These are phyloP conservation scores for Sextonia rubra DNA, from an alignment of 164 flowering plant species.

Conservation along the genomic window DNA sequence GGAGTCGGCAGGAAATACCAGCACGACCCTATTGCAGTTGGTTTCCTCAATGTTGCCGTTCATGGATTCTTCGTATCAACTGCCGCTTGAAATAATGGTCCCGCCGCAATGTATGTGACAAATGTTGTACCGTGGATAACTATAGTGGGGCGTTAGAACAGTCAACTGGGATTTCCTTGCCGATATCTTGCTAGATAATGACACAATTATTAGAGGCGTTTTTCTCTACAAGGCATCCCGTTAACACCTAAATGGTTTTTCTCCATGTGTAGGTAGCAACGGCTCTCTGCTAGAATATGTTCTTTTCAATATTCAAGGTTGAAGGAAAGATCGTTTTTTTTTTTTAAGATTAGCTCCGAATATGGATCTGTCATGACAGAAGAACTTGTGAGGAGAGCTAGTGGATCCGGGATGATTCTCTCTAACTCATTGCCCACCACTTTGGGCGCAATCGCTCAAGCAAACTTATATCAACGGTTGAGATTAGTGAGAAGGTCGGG, in stretches of 20 bases:
- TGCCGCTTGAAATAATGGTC: constrained; percentile 51
- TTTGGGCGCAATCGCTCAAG: constrained; percentile 36
- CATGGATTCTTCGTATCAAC: constrained; percentile 40
- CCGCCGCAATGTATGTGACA: constrained; percentile 15
- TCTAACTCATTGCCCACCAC: constrained; percentile 29
- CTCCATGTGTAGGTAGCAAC: constrained; percentile 26
- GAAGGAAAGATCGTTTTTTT: constrained; percentile 48
- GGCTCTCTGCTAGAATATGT: no score
- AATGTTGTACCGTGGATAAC: constrained; percentile 62
- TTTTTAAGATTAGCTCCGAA: no score
- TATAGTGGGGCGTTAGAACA: constrained; percentile 53
- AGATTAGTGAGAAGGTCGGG: constrained; percentile 26
- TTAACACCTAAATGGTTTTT: constrained; percentile 15
- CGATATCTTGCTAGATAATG: constrained; percentile 35
- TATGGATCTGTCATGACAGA: constrained; percentile 37
- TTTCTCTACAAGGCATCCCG: constrained; percentile 33
- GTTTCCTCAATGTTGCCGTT: constrained; percentile 33
- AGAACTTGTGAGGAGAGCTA: constrained; percentile 34
- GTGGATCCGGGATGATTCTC: constrained; percentile 45
- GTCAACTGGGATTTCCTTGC: constrained; percentile 49
- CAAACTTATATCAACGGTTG: constrained; percentile 42
- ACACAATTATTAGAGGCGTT: constrained; percentile 29
- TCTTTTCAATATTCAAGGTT: no score
- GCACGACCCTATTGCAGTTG: constrained; percentile 27
- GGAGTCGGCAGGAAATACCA: neutral